These are phyloP conservation scores for Colletotrichum caudatum DNA, from an alignment of 2,329 filamentous ascomycete genomes.

Conservation along the genomic window DNA sequence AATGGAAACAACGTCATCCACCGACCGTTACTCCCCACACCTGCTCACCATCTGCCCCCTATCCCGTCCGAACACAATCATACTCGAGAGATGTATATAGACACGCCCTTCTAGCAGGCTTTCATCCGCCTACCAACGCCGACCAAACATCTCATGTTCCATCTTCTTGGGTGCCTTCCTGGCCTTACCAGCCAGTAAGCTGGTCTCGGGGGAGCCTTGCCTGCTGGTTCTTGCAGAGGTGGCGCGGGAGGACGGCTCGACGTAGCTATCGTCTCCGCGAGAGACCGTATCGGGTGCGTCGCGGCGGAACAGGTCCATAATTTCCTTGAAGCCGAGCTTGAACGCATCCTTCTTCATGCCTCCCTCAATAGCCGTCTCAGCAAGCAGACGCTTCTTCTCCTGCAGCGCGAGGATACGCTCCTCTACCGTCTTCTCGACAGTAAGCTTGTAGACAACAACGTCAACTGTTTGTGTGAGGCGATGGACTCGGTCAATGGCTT, in stretches of 20 bases:
- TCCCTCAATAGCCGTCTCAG: slow-evolving; percentile 90
- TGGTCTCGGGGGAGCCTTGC: slow-evolving; percentile 29
- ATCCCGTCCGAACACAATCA: not conserved
- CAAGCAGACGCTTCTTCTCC: slow-evolving; percentile 90
- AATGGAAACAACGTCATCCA: not conserved
- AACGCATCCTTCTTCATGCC: slow-evolving; percentile 78
- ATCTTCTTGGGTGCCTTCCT: slow-evolving; percentile 49
- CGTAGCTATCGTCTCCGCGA: slow-evolving; percentile 12
- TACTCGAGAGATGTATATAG: too few species aligned
- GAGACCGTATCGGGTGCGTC: slow-evolving; percentile 11
- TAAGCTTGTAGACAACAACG: slow-evolving; percentile 95
- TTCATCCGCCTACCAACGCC: slow-evolving; percentile 24
- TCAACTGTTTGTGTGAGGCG: slow-evolving; percentile 97
- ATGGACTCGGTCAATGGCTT: slow-evolving; percentile 98
- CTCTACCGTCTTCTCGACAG: slow-evolving; percentile 87
- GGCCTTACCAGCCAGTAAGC: slow-evolving; percentile 19
- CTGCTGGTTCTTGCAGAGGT: slow-evolving; percentile 29
- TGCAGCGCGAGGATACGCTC: slow-evolving; percentile 95
- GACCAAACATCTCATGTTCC: slow-evolving; percentile 39
- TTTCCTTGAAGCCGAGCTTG: slow-evolving; percentile 93
- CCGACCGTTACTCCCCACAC: not conserved
- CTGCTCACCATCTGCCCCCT: not conserved
- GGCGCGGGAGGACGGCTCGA: slow-evolving; percentile 19
- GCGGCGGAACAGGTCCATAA: slow-evolving; percentile 81
- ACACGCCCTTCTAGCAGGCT: not conserved